Evolutionary conservation across 2,329 filamentous ascomycete genomes (phyloP).

Genomic region (Plenodomus biglobosus): DNA sequence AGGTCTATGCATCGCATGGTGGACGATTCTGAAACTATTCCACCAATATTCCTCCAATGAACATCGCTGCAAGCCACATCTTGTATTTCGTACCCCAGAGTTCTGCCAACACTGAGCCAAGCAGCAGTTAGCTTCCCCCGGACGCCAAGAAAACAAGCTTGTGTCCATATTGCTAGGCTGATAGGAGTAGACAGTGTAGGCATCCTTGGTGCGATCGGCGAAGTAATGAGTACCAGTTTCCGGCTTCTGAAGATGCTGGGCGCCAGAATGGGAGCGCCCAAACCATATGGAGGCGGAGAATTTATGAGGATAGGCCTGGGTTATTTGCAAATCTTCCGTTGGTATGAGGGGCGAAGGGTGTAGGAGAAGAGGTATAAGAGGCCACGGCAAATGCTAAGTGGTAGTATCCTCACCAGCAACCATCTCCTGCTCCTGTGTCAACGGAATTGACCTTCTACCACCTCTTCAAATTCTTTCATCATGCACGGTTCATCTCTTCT

Average conservation of each 20-base stretch:
- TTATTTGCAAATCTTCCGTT: not conserved
- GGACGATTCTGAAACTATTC: not conserved
- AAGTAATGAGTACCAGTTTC: not conserved
- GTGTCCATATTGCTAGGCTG: not conserved
- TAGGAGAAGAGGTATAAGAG: conserved; percentile 1
- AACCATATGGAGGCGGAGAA: conserved; percentile 2
- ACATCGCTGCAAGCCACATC: not conserved
- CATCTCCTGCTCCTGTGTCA: not conserved
- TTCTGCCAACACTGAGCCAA: not conserved
- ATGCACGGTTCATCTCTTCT: conserved; percentile 5
- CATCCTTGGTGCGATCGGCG: not conserved
- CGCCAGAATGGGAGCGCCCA: not conserved
- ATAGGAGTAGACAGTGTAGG: not conserved
- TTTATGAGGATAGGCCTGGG: not conserved
- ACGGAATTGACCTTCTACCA: not conserved
- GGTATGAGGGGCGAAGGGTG: not conserved
- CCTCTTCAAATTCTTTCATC: not conserved
- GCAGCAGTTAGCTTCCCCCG: not conserved
- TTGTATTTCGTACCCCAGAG: not conserved
- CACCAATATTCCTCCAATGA: conserved; percentile 3
- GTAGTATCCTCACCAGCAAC: not conserved
- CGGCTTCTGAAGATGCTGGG: not conserved
- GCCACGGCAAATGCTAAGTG: not conserved
- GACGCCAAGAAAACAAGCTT: not conserved
- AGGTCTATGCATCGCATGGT: not conserved